Evolutionary conservation across 1,139 yeast genomes (phyloP).

Genomic region (Hansenula sp.): DNA sequence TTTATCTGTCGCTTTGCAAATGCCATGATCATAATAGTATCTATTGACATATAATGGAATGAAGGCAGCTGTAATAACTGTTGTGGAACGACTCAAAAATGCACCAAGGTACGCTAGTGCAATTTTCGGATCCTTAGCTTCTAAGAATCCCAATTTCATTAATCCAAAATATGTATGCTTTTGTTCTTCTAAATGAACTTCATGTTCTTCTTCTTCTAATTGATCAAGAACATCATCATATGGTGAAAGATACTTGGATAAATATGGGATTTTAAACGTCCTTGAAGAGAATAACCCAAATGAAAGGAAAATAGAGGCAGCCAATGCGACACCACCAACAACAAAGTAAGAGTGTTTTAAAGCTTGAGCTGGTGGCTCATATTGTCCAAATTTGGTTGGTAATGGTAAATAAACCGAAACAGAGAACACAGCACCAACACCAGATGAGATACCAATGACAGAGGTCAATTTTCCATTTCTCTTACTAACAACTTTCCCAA

Average conservation of each 20-base stretch:
- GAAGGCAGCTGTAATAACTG: constrained; percentile 58
- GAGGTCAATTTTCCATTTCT: constrained; percentile 58
- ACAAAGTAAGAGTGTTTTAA: constrained; percentile 45
- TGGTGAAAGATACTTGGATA: constrained; percentile 18
- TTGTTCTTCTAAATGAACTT: constrained; percentile 12
- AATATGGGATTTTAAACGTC: constrained; percentile 26
- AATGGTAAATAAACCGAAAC: constrained; percentile 45
- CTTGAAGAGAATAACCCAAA: constrained; percentile 46
- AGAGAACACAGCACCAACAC: constrained; percentile 64
- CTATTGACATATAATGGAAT: constrained; percentile 62
- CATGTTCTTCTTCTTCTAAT: constrained; percentile 19
- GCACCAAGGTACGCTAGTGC: constrained; percentile 58
- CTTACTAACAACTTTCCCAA: constrained; percentile 49
- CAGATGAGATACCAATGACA: constrained; percentile 57
- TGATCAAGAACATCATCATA: constrained; percentile 22
- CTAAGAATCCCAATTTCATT: constrained; percentile 42
- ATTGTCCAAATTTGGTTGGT: constrained; percentile 33
- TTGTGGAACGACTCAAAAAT: constrained; percentile 61
- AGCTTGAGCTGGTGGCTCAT: constrained; percentile 40
- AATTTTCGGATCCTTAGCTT: constrained; percentile 33
- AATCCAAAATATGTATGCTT: constrained; percentile 33
- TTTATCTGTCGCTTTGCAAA: constrained; percentile 34
- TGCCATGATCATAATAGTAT: constrained; percentile 46
- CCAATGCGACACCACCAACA: constrained; percentile 42
- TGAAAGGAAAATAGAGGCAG: constrained; percentile 35